These are phyloP conservation scores for Friedmanniomyces simplex DNA, from an alignment of 495 filamentous ascomycete genomes.

Conservation along the genomic window DNA sequence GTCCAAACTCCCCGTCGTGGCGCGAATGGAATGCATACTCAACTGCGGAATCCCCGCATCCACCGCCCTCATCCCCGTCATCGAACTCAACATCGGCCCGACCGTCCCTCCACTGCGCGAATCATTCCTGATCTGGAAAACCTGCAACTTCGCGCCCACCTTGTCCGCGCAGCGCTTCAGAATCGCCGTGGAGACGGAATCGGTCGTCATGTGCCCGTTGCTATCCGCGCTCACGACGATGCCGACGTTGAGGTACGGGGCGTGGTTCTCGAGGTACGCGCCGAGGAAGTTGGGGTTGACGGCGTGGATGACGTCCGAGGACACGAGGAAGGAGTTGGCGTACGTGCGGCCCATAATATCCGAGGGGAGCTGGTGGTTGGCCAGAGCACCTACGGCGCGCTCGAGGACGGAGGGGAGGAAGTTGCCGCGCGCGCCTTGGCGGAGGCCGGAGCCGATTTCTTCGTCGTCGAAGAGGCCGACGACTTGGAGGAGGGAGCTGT, in stretches of 20 bases:
- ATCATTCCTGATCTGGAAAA: conserved; percentile 95
- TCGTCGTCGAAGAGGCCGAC: conserved; percentile 92
- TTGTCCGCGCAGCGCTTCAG: conserved; percentile 64
- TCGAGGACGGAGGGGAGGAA: conserved; percentile 72
- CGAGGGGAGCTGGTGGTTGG: conserved; percentile 33
- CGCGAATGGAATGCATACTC: conserved; percentile 89
- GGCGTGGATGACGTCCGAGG: conserved; percentile 87
- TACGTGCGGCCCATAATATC: conserved; percentile 72
- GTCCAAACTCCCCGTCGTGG: conserved; percentile 77
- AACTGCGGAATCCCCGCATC: conserved; percentile 89
- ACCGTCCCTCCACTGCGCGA: conserved; percentile 80
- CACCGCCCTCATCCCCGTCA: conserved; percentile 72
- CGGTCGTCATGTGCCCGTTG: conserved; percentile 89
- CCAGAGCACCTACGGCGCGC: conserved; percentile 65
- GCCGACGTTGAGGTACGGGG: conserved; percentile 82
- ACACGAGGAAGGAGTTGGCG: conserved; percentile 86
- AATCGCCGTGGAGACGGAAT: conserved; percentile 67
- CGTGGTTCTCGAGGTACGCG: conserved; percentile 73
- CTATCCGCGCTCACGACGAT: conserved; percentile 74
- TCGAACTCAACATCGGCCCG: conserved; percentile 77
- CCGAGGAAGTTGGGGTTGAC: conserved; percentile 85
- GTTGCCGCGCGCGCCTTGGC: conserved; percentile 83
- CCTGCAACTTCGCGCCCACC: conserved; percentile 58
- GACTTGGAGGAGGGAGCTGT: conserved; percentile 54
- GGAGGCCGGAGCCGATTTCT: conserved; percentile 81